Evolutionary conservation across 2,329 filamentous ascomycete species (phyloP).

Genomic region (Rhynchosporium graminicola): DNA sequence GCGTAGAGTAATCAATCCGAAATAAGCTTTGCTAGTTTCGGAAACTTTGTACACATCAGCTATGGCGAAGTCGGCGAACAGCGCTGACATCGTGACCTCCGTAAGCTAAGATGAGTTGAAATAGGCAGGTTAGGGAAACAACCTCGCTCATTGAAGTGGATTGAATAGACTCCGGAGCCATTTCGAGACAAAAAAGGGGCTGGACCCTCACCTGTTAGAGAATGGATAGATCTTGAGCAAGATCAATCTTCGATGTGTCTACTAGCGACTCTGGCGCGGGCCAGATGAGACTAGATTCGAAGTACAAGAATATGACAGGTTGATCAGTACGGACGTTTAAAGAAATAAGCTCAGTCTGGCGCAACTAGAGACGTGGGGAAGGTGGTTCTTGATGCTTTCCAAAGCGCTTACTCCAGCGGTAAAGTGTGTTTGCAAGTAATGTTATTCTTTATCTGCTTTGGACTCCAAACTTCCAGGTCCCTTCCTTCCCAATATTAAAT

Average conservation of each 20-base stretch:
- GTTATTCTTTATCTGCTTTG: slow-evolving; percentile 1
- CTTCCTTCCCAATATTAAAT: background rate
- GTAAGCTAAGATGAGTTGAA: background rate
- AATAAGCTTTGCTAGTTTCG: slow-evolving; percentile 1
- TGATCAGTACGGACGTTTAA: background rate
- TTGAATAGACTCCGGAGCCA: background rate
- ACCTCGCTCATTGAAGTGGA: background rate
- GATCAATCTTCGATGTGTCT: background rate
- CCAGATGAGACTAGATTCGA: slow-evolving; percentile 2
- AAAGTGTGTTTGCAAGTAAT: background rate
- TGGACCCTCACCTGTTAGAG: slow-evolving; percentile 4
- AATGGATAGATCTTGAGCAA: background rate
- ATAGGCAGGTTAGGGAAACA: background rate
- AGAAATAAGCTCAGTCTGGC: background rate
- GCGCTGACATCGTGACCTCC: slow-evolving; percentile 7
- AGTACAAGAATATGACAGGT: slow-evolving; percentile 9
- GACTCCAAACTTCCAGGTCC: background rate
- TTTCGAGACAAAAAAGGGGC: slow-evolving; percentile 9
- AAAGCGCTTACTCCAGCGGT: slow-evolving; percentile 1
- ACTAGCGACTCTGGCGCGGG: slow-evolving; percentile 2
- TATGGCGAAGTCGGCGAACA: slow-evolving; percentile 8
- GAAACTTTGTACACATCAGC: slow-evolving; percentile 9
- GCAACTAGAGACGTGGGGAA: background rate
- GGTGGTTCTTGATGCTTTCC: background rate
- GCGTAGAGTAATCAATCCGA: background rate